phyloP scores from a whole-genome alignment of 2,329 filamentous ascomycete species.

The Cordyceps javanica region DNA sequence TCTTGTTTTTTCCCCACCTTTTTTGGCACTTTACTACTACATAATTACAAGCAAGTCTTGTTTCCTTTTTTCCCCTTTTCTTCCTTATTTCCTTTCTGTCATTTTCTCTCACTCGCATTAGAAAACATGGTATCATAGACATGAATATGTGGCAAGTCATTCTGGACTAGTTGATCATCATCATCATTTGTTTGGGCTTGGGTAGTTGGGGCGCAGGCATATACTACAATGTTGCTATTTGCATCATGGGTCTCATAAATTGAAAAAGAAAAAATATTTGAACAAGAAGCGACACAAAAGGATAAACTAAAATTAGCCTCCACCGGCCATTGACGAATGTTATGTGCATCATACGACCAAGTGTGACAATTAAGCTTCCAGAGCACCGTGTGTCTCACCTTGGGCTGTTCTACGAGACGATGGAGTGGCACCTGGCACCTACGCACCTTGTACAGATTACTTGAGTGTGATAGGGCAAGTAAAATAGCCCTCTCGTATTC shows the following conservation, averaged over 20 bases:
- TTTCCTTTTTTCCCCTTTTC: not conserved
- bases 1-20: not conserved
- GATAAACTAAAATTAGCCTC: not conserved
- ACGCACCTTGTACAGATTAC: too few species aligned
- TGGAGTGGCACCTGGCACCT: not conserved
- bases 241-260: not conserved
- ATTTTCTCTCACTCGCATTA: not conserved
- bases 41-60: slow-evolving; percentile 8
- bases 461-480: too few species aligned
- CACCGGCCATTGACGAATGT: not conserved
- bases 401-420: not conserved
- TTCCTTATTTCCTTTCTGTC: not conserved
- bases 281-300: too few species aligned
- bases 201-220: not conserved
- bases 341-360: not conserved
- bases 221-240: not conserved
- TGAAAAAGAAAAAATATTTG: not conserved
- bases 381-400: not conserved
- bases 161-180: not conserved
- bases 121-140: slow-evolving; percentile 6
- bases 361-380: not conserved
- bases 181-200: not conserved
- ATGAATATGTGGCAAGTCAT: not conserved
- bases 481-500: too few species aligned
- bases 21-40: not conserved